These are phyloP conservation scores for Amylostereum chailletii DNA, from an alignment of 1,284 basidiomycete genomes.

Conservation along the genomic window DNA sequence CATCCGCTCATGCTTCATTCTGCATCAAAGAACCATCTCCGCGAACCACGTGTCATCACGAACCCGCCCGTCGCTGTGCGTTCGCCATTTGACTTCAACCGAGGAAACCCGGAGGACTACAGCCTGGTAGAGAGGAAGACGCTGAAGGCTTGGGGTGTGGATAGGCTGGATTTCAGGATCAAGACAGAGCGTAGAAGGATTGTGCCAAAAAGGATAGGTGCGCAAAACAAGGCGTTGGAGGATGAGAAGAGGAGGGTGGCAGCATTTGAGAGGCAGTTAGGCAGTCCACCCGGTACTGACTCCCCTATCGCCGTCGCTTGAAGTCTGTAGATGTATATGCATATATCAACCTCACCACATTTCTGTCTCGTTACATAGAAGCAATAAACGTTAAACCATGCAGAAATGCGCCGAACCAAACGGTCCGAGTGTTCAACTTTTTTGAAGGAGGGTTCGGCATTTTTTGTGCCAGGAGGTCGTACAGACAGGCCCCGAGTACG, in stretches of 20 bases:
- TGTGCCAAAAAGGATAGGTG: constrained; percentile 19
- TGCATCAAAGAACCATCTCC: constrained; percentile 49
- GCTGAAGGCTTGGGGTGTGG: constrained; percentile 39
- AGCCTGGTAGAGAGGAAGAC: constrained; percentile 46
- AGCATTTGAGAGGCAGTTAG: constrained; percentile 11
- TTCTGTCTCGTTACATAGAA: neutral
- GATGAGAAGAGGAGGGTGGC: constrained; percentile 24
- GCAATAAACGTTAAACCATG: neutral
- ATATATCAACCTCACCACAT: neutral
- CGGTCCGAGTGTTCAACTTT: too few relatives aligned
- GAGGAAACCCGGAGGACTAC: constrained; percentile 36
- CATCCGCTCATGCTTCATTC: constrained; percentile 59
- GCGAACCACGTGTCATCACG: constrained; percentile 47
- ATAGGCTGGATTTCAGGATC: constrained; percentile 31
- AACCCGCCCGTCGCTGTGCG: constrained; percentile 50
- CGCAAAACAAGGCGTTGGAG: constrained; percentile 24
- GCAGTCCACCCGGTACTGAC: constrained; percentile 1
- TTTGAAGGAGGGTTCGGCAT: too few relatives aligned
- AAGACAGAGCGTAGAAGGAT: constrained; percentile 19
- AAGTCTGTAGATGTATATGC: neutral
- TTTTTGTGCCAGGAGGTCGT: too few relatives aligned
- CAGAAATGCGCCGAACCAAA: too few relatives aligned
- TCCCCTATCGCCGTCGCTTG: constrained; percentile 18
- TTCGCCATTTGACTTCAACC: constrained; percentile 44
- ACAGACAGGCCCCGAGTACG: too few relatives aligned